Percentiles rank a stretch among this genome's conserved stretches.
Evolutionary conservation across 1,284 basidiomycete species (phyloP).

Genomic region (Meira miltonrushii): DNA sequence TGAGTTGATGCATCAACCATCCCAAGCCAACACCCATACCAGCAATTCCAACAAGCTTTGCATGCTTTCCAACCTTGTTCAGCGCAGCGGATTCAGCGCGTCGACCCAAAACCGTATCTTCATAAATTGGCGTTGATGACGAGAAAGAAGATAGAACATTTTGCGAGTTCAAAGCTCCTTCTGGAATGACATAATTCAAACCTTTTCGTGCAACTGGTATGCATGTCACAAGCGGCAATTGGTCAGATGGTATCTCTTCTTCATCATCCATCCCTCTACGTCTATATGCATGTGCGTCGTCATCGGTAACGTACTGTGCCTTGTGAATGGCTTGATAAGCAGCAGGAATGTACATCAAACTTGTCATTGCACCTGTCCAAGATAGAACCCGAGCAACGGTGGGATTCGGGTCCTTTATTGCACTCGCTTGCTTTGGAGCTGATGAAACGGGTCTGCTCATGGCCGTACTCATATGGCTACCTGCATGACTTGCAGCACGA

Average conservation of each 20-base stretch:
- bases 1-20: no score
- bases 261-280: background rate
- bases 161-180: background rate
- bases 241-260: no score
- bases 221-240: background rate
- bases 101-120: no score
- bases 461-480: background rate
- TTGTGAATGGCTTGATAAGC: background rate
- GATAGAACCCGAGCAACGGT: background rate
- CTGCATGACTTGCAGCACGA: no score
- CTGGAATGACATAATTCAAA: background rate
- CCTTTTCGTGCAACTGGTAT: background rate
- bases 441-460: background rate
- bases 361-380: background rate
- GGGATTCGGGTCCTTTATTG: background rate
- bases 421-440: background rate
- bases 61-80: no score
- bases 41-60: no score
- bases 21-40: no score
- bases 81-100: no score
- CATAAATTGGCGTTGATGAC: no score
- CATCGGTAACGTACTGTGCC: background rate
- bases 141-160: no score
- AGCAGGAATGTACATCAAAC: constrained; percentile 2
- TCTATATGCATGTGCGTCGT: background rate